Conservation (phyloP, 768 basidiomycete species). For the Trametes sanguinea region DNA sequence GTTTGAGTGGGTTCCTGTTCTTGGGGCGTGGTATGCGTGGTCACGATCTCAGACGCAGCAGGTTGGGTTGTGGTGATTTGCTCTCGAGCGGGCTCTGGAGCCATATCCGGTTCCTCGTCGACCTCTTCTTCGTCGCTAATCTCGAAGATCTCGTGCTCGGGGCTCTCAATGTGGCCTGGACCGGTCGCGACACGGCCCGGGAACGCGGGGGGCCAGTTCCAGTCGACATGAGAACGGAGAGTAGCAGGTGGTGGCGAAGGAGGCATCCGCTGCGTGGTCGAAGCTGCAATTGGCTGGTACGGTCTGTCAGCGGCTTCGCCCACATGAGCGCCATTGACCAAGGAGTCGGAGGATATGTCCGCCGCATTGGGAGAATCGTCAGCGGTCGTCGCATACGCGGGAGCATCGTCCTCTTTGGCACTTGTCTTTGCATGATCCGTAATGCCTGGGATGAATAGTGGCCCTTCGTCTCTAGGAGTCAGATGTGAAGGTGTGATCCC, state of each 20-base stretch:
- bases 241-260: slow-evolving; percentile 15
- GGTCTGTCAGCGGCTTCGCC: not conserved
- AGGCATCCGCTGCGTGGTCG: slow-evolving; percentile 1
- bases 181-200: slow-evolving; percentile 29
- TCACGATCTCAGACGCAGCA: not conserved
- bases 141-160: slow-evolving; percentile 25
- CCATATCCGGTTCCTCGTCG: slow-evolving; percentile 5
- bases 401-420: not conserved
- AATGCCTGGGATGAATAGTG: slow-evolving; percentile 22
- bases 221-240: slow-evolving; percentile 32
- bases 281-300: not conserved
- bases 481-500: slow-evolving; percentile 27
- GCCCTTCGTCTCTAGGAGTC: slow-evolving; percentile 24
- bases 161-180: slow-evolving; percentile 17
- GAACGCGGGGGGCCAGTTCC: slow-evolving; percentile 41
- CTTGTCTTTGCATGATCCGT: not conserved
- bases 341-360: not conserved
- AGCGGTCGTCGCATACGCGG: not conserved
- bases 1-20: not conserved
- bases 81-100: no score
- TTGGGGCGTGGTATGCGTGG: not conserved
- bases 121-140: slow-evolving; percentile 32
- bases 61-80: not conserved
- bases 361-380: slow-evolving; percentile 5
- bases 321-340: not conserved